Evolutionary conservation across 495 filamentous ascomycete species (phyloP), one percentile per base, ranked within the genome.

Genomic region (Platismatia glauca): DNA sequence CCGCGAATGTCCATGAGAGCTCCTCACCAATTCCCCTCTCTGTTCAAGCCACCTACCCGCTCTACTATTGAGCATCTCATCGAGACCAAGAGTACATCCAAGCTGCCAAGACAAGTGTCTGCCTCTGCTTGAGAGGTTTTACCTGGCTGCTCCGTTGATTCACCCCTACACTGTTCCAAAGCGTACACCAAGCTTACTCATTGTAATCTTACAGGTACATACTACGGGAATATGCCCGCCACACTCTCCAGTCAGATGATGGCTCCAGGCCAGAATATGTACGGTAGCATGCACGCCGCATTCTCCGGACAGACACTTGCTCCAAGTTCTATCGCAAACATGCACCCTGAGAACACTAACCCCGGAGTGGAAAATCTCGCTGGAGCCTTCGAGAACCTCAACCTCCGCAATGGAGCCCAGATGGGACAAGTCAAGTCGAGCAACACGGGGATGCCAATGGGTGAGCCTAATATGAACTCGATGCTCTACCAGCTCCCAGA

Each of bases 401-500:
- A 50, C 48, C 56, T 70, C 46, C 63, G 56, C 13, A 63, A 56
- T 43, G 55, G 41, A 27, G 53, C 57, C 58, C 64, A 58, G 33
- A 22, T 55, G 24, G 61, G 60, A 20, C 39, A 58, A 27, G 43
- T 41, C 16, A 65, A 63, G 52, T 39, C 38, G 27, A 58, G 55
- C 59, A 62, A 39, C 22, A 48, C 57, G 34, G 27, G 46, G 12
- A 55, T 63, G 50, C 50, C 41, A 33, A 56, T 60, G 15, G 59
- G 59, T 39, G 61, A 58, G 16, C 35, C 62, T 16, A 53, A 43
- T 20, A 55, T 62, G 39, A 57, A 59, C 24, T n/a, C 66, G 38
- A 57, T 66, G 35, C 57, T 70, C 53, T 60, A 61, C 55, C 65
- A 67, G 27, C 55, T 70, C 20, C 60, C 63, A 16, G 67, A 70